Evolutionary conservation across 768 basidiomycete species (phyloP), one percentile per base, ranked within the genome.

Genomic region (Hypholoma fasciculare): DNA sequence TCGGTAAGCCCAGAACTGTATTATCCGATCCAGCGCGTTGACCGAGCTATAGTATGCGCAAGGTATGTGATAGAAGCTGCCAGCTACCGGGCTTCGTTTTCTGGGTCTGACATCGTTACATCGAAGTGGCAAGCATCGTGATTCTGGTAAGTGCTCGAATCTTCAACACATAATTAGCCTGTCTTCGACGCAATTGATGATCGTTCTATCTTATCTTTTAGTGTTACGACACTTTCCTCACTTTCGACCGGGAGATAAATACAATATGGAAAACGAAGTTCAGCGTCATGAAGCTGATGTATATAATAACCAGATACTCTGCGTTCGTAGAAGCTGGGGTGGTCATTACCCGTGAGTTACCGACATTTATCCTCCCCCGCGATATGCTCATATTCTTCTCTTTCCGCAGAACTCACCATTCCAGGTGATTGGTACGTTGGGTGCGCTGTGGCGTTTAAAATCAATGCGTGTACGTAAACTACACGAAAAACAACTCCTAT

Each of bases 221-320:
- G 67, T 38, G 61, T n/a, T 65, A 54, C 42, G 67, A 68, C 20
- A 52, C 59, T 19, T 40, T 62, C 38, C 59, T 65, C n/a, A 65
- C 62, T 7, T 46, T 66, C 16, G 61, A 63, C 56, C 42, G 54
- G 46, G 67, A 68, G 38, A 23, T 62, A 26, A 37, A 17, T 4
- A 55, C 58, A 12, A 62, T 68, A 13, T 68, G 67, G 67, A 43
- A 37, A 17, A 39, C 56, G 13, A 56, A 58, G 47, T 61, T 59
- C 62, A 64, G 54, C 26, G 36, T 44, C 17, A 59, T 52, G 13
- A 68, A 65, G 37, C 39, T 63, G 16, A 49, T 68, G 37, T 68
- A 65, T 44, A 13, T 68, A 40, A 23, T 68, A 13, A 63, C 63
- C 39, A 61, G 64, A 50, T 68, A 68, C 26, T 62, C 62, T 17